These are phyloP conservation scores for Sarcomyxa edulis DNA, from an alignment of 768 basidiomycete species.

Conservation along the genomic window DNA sequence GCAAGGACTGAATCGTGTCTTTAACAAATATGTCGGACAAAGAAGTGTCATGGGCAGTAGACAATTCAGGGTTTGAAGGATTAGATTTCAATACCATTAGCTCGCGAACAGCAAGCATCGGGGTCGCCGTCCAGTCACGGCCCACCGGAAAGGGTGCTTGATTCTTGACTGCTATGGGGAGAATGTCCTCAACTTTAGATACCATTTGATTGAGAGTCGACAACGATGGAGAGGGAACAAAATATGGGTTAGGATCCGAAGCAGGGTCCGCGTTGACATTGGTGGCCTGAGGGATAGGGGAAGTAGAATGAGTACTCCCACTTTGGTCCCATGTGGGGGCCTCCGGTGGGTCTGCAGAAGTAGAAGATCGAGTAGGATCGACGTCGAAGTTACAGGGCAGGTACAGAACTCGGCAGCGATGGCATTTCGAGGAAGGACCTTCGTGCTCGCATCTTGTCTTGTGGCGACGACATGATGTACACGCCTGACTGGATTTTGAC, in stretches of 20 bases:
- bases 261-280: neutral
- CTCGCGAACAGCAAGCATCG: slow-evolving; percentile 41
- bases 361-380: too few relatives aligned
- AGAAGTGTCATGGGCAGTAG: slow-evolving; percentile 13
- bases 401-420: slow-evolving; percentile 44
- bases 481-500: slow-evolving; percentile 39
- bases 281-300: slow-evolving; percentile 4
- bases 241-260: neutral
- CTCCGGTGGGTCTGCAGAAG: too few relatives aligned
- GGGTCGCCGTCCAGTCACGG: slow-evolving; percentile 38
- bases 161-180: slow-evolving; percentile 16
- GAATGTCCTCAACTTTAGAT: too few relatives aligned
- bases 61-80: neutral
- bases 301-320: neutral
- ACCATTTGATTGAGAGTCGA: neutral
- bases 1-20: slow-evolving; percentile 28
- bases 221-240: neutral
- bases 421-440: slow-evolving; percentile 31
- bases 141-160: slow-evolving; percentile 30
- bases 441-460: slow-evolving; percentile 50
- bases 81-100: slow-evolving; percentile 13
- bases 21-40: slow-evolving; percentile 22
- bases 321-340: too few relatives aligned
- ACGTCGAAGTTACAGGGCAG: slow-evolving; percentile 39
- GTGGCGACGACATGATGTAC: slow-evolving; percentile 39